Base-by-base conservation (phyloP, 768 basidiomycete genomes). In the Lentinus tigrinus region DNA sequence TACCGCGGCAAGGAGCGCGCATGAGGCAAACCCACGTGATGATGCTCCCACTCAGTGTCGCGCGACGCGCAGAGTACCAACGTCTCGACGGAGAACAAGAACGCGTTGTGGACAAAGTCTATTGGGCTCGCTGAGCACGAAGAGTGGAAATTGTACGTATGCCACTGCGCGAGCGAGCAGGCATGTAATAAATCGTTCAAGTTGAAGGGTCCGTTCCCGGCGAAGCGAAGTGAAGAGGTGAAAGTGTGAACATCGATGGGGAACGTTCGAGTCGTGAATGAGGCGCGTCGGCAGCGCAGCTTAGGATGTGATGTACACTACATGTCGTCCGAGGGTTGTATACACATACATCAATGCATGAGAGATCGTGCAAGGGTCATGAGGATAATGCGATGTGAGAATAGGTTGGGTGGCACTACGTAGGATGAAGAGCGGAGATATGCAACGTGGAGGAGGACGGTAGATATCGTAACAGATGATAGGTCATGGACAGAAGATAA, bases 341-440 rank as follows among this genome's bases (percentile, higher is more conserved):
- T 52, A 61, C 38, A 61, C 56, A 43, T 61, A 61, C 51, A 52
- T 57, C 51, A 44, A 54, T 53, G 60, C 55, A 53, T 61, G 47
- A 52, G 39, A 56, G 60, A 56, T 61, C 60, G 60, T 61, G 60
- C 55, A 53, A 19, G 47, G 55, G 50, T 56, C 52, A 52, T 36
- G 49, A 55, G 40, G 11, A n/a, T n/a, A 7, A 59, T 59, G 58
- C 52, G 39, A 52, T 57, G 36, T 16, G 38, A 24, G 21, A 16
- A 24, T 19, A 23, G 21, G 9, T 23, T 19, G 21, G 43, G 43
- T 46, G 43, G 21, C 21, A 46, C 43, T 26, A 46, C 5, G 19
- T 19, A 23, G 21, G 43, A 46, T 19, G 19, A 14, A 46, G 43
- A 23, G 43, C 21, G 10, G 21, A 24, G 9, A 52, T 47, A 55